Percentiles rank a stretch among this genome's conserved stretches.
Conservation (phyloP, 257 asterid species). For the Verbena officinalis region DNA sequence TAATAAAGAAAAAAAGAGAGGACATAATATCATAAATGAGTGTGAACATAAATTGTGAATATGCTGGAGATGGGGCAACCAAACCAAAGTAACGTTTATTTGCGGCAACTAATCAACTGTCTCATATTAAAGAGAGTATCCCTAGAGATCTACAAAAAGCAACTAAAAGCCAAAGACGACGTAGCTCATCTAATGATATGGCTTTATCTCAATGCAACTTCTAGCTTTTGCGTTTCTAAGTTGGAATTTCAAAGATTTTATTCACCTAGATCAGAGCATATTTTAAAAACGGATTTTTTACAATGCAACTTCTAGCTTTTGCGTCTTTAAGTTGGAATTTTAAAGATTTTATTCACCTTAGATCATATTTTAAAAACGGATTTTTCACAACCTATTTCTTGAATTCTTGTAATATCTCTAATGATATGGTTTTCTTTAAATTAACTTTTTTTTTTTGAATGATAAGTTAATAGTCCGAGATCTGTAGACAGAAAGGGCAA, state of each 20-base stretch:
- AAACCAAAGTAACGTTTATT: not conserved
- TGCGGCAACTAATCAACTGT: not conserved
- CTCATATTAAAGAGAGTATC: not conserved
- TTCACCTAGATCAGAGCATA: no score
- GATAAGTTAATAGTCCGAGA: not conserved
- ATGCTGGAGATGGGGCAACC: not conserved
- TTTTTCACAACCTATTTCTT: no score
- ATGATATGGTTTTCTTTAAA: no score
- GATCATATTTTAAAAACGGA: not conserved
- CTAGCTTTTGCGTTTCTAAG: not conserved
- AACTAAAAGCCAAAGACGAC: not conserved
- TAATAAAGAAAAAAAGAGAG: no score
- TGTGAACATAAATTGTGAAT: not conserved
- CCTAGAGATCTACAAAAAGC: not conserved
- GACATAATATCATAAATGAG: no score
- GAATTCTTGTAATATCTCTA: no score
- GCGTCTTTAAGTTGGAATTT: not conserved
- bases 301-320: not conserved
- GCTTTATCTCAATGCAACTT: conserved; percentile 5
- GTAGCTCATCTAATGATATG: not conserved
- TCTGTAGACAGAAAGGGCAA: not conserved
- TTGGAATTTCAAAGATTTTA: not conserved
- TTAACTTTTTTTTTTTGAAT: no score
- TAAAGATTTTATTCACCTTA: not conserved
- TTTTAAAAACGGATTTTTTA: not conserved